Percentiles rank a stretch among this genome's conserved stretches.
Conservation (phyloP, 2,329 filamentous ascomycete genomes). For the Trichoderma polysporum region DNA sequence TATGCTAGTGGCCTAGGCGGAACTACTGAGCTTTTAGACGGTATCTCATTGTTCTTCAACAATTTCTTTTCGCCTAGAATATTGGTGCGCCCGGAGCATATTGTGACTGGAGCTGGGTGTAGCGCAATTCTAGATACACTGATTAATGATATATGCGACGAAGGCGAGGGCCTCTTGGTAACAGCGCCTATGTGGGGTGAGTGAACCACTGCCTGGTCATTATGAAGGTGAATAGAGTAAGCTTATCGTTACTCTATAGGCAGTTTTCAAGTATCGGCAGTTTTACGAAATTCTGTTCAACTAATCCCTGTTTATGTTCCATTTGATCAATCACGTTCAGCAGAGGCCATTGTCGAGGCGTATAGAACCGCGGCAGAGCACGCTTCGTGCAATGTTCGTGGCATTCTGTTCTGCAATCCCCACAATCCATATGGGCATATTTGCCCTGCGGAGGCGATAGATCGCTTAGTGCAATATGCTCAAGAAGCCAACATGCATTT, state of each 20-base stretch:
- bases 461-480: conserved; percentile 8
- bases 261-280: conserved; percentile 19
- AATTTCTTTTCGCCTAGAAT: conserved; percentile 4
- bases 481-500: conserved; percentile 14
- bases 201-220: not conserved
- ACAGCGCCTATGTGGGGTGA: conserved; percentile 16
- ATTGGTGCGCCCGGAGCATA: not conserved
- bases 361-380: not conserved
- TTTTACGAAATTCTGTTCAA: conserved; percentile 10
- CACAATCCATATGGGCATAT: conserved; percentile 19
- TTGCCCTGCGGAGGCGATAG: conserved; percentile 6
- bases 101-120: conserved; percentile 7
- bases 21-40: not conserved
- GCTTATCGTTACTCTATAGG: not conserved
- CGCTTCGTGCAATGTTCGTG: not conserved
- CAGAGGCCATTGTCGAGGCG: not conserved
- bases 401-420: conserved; percentile 18
- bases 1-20: conserved; percentile 17
- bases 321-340: not conserved
- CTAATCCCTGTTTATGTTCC: conserved; percentile 7
- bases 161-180: conserved; percentile 12
- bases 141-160: conserved; percentile 16
- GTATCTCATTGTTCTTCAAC: conserved; percentile 10
- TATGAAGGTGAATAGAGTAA: not conserved
- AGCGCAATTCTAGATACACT: conserved; percentile 10